A percentile compares a stretch with the other conserved stretches of the same genome.
Evolutionary conservation across 1,139 yeast genomes (phyloP).

Genomic region (Komagataea norvegica): DNA sequence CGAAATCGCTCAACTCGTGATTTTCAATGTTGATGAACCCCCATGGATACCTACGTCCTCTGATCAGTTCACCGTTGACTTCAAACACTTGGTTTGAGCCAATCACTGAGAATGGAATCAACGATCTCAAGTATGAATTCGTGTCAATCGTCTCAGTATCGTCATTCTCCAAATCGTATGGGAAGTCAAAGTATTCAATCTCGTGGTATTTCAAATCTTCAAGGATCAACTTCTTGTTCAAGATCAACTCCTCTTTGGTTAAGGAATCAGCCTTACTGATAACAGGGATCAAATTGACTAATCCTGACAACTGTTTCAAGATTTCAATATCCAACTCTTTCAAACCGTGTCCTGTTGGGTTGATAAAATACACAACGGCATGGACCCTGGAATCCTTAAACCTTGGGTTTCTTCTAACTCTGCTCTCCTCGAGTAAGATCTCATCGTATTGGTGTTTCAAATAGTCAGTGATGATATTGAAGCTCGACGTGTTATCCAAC

Average conservation of each 20-base stretch:
- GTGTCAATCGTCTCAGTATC: conserved; percentile 80
- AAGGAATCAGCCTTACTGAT: conserved; percentile 84
- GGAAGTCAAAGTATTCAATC: conserved; percentile 83
- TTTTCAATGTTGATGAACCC: conserved; percentile 87
- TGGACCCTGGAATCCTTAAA: conserved; percentile 77
- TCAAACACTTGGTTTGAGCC: conserved; percentile 65
- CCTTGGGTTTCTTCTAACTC: conserved; percentile 83
- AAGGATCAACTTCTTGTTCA: conserved; percentile 58
- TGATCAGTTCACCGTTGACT: conserved; percentile 54
- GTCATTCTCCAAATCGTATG: conserved; percentile 54
- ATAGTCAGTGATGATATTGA: conserved; percentile 63
- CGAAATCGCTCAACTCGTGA: conserved; percentile 77
- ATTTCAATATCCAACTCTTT: conserved; percentile 73
- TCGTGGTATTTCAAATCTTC: conserved; percentile 73
- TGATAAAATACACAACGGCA: conserved; percentile 63
- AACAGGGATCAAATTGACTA: conserved; percentile 86
- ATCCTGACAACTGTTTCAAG: conserved; percentile 69
- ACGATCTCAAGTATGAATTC: conserved; percentile 65
- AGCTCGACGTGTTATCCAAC: conserved; percentile 56
- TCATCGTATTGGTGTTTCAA: conserved; percentile 81
- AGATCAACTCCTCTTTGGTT: conserved; percentile 66
- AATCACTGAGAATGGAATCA: conserved; percentile 85
- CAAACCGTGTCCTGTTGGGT: conserved; percentile 75
- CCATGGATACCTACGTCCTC: conserved; percentile 94
- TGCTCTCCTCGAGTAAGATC: conserved; percentile 84